These are phyloP conservation scores for Catenaria anguillulae DNA, from an alignment of 371 early-diverging fungal genomes.

Conservation along the genomic window DNA sequence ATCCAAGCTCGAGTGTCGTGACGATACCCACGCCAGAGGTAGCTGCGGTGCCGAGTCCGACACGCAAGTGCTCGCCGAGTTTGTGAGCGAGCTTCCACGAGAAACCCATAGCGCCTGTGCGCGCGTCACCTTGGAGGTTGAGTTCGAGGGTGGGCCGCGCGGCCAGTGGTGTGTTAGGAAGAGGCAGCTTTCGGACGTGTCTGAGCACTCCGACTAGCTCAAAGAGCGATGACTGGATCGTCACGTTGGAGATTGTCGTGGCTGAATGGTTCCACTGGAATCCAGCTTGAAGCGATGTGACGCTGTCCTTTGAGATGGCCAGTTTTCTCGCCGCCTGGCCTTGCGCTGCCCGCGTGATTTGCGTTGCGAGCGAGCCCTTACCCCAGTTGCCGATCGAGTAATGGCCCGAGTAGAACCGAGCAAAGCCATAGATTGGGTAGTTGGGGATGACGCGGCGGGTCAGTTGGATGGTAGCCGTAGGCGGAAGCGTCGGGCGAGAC, in stretches of 20 bases:
- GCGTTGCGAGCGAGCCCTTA: not conserved
- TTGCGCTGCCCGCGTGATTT: not conserved
- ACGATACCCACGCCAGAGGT: not conserved
- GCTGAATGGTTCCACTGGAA: not conserved
- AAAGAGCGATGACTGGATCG: not conserved
- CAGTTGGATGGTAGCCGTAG: not conserved
- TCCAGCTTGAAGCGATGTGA: not conserved
- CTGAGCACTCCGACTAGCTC: not conserved
- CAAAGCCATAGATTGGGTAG: not conserved
- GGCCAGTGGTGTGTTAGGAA: too few relatives aligned
- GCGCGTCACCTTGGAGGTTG: not conserved
- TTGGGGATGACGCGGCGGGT: not conserved
- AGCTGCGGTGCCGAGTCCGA: not conserved
- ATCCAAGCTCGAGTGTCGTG: not conserved
- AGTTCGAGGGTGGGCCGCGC: not conserved
- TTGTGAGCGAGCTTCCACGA: not conserved
- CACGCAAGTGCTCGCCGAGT: not conserved
- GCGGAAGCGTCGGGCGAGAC: not conserved
- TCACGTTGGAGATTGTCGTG: not conserved
- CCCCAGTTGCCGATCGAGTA: slow-evolving; percentile 2
- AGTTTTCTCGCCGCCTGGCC: not conserved
- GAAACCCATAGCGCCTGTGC: not conserved
- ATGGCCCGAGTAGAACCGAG: slow-evolving; percentile 3
- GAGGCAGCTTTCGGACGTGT: not conserved
- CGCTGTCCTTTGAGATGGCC: not conserved